Percentiles rank a stretch among this genome's conserved stretches.
Conservation (phyloP, 2,329 filamentous ascomycete genomes). For the Huntiella bhutanensis region DNA sequence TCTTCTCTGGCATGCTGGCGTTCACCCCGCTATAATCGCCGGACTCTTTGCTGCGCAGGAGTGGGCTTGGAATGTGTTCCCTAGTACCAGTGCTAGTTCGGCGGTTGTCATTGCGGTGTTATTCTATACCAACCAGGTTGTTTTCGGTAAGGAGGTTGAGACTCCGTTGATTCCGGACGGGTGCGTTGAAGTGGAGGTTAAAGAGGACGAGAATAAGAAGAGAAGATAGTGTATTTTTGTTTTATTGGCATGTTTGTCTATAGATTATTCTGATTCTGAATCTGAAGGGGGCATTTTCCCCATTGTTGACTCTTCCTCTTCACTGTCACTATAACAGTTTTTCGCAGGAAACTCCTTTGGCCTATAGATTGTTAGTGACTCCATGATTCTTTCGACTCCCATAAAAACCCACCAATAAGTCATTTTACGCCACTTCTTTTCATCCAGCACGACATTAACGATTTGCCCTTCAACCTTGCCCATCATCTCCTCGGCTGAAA, state of each 20-base stretch:
- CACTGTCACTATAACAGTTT: conserved; percentile 21
- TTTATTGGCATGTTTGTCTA: conserved; percentile 11
- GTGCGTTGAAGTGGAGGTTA: conserved; percentile 13
- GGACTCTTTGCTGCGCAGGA: conserved; percentile 62
- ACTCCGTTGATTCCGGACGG: conserved; percentile 11
- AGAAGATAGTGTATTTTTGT: conserved; percentile 1
- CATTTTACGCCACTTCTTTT: conserved; percentile 81
- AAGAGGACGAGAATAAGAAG: conserved; percentile 17
- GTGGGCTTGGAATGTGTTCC: conserved; percentile 86
- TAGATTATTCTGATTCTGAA: conserved; percentile 45
- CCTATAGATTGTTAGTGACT: conserved; percentile 1
- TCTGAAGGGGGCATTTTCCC: conserved; percentile 74
- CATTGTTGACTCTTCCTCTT: conserved; percentile 56
- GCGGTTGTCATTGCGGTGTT: conserved; percentile 50
- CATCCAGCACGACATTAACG: conserved; percentile 77
- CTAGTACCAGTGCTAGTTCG: conserved; percentile 45
- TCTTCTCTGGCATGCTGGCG: conserved; percentile 60
- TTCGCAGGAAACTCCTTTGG: conserved; percentile 55
- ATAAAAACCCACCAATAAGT: conserved; percentile 49
- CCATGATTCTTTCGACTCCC: neutral
- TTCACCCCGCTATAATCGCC: conserved; percentile 48
- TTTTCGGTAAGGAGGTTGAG: conserved; percentile 8
- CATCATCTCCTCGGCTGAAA: conserved; percentile 42
- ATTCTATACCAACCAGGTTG: conserved; percentile 31
- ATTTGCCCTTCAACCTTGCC: conserved; percentile 79